phyloP scores from a whole-genome alignment of 2,329 filamentous ascomycete genomes.

The Sarocladium brachiariae region DNA sequence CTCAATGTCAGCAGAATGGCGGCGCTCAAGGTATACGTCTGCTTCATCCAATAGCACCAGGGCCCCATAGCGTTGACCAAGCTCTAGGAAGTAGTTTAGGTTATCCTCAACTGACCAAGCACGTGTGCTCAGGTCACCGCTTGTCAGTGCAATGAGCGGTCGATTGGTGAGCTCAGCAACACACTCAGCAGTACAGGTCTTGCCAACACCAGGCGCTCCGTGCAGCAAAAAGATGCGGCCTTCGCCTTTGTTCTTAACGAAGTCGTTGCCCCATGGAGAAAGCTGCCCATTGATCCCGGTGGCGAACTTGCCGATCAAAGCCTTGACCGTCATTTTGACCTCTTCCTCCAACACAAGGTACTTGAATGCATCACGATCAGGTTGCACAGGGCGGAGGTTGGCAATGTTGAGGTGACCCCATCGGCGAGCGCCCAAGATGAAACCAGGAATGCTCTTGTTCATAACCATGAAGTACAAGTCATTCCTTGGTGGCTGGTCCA shows the following conservation, averaged over 20 bases:
- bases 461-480: constrained; percentile 38
- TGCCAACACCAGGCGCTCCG: constrained; percentile 48
- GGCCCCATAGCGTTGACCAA: constrained; percentile 42
- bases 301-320: constrained; percentile 41
- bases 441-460: constrained; percentile 38
- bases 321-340: constrained; percentile 39
- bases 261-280: constrained; percentile 38
- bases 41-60: constrained; percentile 53
- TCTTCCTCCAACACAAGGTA: constrained; percentile 42
- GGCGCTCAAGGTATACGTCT: constrained; percentile 52
- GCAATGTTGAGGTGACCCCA: constrained; percentile 38
- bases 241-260: constrained; percentile 43
- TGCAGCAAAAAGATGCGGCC: constrained; percentile 45
- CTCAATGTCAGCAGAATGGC: constrained; percentile 34
- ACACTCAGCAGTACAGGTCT: constrained; percentile 50
- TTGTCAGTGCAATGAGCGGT: constrained; percentile 44
- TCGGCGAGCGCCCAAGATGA: constrained; percentile 36
- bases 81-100: constrained; percentile 40
- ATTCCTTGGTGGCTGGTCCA: constrained; percentile 28
- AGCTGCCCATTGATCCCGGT: constrained; percentile 29
- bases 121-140: constrained; percentile 38
- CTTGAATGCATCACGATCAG: constrained; percentile 42
- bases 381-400: constrained; percentile 31
- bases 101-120: constrained; percentile 32
- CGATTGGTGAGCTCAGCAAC: constrained; percentile 43